Evolutionary conservation across 148 eudicot genomes (phyloP).

Genomic region (Silene latifolia): DNA sequence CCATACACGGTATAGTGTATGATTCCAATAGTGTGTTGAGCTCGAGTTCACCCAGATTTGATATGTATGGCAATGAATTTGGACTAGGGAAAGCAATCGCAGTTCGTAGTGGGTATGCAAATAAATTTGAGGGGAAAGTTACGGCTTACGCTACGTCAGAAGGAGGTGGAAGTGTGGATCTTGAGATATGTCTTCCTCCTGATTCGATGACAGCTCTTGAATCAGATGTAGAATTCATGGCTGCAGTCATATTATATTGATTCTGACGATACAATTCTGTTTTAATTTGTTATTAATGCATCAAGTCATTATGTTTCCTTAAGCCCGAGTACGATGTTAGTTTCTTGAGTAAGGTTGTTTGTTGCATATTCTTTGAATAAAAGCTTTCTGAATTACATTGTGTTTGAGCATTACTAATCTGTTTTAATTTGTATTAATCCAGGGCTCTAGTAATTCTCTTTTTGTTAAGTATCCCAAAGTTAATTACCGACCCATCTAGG

Average conservation of each 20-base stretch:
- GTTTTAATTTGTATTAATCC: too few species aligned
- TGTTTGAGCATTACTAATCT: too few species aligned
- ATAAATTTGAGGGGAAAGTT: constrained; percentile 23
- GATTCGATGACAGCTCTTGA: constrained; percentile 24
- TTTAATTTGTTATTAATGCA: too few species aligned
- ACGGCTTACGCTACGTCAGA: constrained; percentile 15
- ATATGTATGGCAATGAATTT: constrained; percentile 30
- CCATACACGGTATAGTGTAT: neutral
- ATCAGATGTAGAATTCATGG: constrained; percentile 24
- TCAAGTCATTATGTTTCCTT: too few species aligned
- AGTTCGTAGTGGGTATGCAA: constrained; percentile 20
- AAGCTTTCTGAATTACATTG: too few species aligned
- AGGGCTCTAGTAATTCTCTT: too few species aligned
- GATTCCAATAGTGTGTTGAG: constrained; percentile 17
- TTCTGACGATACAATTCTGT: too few species aligned
- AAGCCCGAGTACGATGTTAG: too few species aligned
- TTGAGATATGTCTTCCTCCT: constrained; percentile 22
- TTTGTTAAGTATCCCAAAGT: too few species aligned
- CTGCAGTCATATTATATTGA: neutral
- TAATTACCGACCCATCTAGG: too few species aligned
- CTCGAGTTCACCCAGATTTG: constrained; percentile 25
- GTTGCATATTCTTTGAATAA: too few species aligned
- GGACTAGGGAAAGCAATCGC: constrained; percentile 25
- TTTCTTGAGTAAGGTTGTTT: too few species aligned
- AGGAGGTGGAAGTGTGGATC: constrained; percentile 29